phyloP scores from a whole-genome alignment of 83 land plant species.

The Picea mariana region DNA sequence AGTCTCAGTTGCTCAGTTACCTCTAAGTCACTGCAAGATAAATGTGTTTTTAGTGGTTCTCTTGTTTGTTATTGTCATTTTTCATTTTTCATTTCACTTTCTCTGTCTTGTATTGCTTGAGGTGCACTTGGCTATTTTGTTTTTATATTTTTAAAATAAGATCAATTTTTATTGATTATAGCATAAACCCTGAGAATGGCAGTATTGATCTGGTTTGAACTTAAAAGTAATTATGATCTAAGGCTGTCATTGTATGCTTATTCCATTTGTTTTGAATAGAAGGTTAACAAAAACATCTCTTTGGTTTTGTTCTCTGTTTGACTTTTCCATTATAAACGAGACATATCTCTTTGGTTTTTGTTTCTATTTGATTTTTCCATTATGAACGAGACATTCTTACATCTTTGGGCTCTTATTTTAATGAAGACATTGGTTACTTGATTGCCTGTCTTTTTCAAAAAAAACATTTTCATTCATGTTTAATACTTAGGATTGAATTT shows the following conservation, averaged over 20 bases:
- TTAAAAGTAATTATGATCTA: too few species aligned
- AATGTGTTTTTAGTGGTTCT: neutral
- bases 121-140: neutral
- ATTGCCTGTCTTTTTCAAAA: neutral
- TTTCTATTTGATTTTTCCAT: too few species aligned
- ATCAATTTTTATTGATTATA: neutral
- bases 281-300: neutral
- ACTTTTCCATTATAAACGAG: too few species aligned
- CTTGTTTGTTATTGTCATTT: neutral
- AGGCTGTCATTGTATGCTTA: neutral
- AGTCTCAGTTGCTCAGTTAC: too few species aligned
- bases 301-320: too few species aligned
- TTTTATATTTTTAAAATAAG: neutral
- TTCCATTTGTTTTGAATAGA: neutral
- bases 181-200: neutral
- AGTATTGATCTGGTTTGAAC: neutral
- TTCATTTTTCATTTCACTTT: neutral
- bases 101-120: neutral
- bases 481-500: neutral
- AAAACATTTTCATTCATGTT: neutral
- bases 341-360: too few species aligned
- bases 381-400: neutral
- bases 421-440: neutral
- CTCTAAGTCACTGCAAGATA: neutral
- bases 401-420: neutral